Percentiles rank a stretch among this genome's conserved stretches.
phyloP scores from a whole-genome alignment of 441 rosid genomes.

The Daphne laureola region DNA sequence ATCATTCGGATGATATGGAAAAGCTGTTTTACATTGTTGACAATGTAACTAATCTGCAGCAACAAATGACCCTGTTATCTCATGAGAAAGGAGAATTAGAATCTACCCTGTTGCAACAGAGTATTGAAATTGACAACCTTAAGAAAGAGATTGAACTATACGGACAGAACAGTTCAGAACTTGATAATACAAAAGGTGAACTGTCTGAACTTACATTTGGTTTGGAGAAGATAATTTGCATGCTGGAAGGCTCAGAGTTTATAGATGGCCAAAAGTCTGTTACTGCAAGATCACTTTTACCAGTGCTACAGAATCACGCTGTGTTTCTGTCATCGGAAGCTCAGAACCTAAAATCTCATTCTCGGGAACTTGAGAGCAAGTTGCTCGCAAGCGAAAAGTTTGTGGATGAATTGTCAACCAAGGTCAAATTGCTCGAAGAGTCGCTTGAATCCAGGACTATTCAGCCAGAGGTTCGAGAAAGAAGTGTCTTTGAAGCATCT shows the following conservation, averaged over 20 bases:
- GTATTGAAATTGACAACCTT: constrained; percentile 54
- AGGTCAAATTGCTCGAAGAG: constrained; percentile 61
- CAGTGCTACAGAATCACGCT: constrained; percentile 47
- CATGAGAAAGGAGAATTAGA: constrained; percentile 46
- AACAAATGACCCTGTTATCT: constrained; percentile 45
- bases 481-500: constrained; percentile 65
- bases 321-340: constrained; percentile 43
- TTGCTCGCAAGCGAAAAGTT: constrained; percentile 63
- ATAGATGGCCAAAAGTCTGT: constrained; percentile 33
- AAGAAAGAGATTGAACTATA: constrained; percentile 38
- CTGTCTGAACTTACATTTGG: constrained; percentile 39
- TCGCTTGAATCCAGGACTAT: constrained; percentile 35
- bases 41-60: constrained; percentile 38
- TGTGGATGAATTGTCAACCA: constrained; percentile 53
- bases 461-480: constrained; percentile 67
- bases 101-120: constrained; percentile 39
- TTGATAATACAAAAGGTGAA: constrained; percentile 44
- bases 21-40: constrained; percentile 56
- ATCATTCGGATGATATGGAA: constrained; percentile 38
- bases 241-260: constrained; percentile 41
- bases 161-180: constrained; percentile 25
- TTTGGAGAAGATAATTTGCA: constrained; percentile 46
- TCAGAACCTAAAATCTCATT: constrained; percentile 50
- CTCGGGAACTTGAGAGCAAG: constrained; percentile 55
- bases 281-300: constrained; percentile 34